Percentiles rank a stretch among this genome's conserved stretches.
Conservation (phyloP, 768 basidiomycete species). For the Tubosaeta sp. region DNA sequence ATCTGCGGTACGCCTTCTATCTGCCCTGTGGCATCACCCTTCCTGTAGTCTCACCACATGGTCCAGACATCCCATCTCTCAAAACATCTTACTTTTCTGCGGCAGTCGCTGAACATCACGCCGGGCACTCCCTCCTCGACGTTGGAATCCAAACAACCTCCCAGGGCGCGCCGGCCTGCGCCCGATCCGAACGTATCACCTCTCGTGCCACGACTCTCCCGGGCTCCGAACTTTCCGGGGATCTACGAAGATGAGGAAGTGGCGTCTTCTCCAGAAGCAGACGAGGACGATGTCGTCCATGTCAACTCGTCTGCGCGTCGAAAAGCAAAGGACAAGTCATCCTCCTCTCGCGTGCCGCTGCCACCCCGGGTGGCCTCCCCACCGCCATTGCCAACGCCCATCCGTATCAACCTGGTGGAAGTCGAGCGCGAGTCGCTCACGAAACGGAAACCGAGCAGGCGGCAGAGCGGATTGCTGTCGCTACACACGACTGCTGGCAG, state of each 20-base stretch:
- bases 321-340: conserved; percentile 45
- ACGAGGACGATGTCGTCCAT: conserved; percentile 38
- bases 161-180: conserved; percentile 47
- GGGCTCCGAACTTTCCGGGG: conserved; percentile 60
- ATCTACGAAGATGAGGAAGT: conserved; percentile 68
- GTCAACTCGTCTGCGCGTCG: conserved; percentile 37
- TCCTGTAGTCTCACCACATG: conserved; percentile 7
- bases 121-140: conserved; percentile 33
- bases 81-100: conserved; percentile 61
- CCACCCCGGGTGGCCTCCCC: conserved; percentile 42
- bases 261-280: conserved; percentile 36
- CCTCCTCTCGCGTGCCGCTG: conserved; percentile 46
- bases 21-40: conserved; percentile 13
- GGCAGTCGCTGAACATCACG: conserved; percentile 54
- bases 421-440: conserved; percentile 30
- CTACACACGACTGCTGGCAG: conserved; percentile 30
- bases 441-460: conserved; percentile 25
- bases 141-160: conserved; percentile 39
- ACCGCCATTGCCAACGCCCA: conserved; percentile 31
- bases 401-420: conserved; percentile 33
- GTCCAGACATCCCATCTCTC: conserved; percentile 54
- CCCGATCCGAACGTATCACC: conserved; percentile 43
- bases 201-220: conserved; percentile 50
- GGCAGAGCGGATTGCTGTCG: conserved; percentile 54
- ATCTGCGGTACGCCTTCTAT: conserved; percentile 52